A percentile compares a stretch with the other conserved stretches of the same genome.
phyloP scores from a whole-genome alignment of 148 eudicot species.

The Camellia lanceoleosa region DNA sequence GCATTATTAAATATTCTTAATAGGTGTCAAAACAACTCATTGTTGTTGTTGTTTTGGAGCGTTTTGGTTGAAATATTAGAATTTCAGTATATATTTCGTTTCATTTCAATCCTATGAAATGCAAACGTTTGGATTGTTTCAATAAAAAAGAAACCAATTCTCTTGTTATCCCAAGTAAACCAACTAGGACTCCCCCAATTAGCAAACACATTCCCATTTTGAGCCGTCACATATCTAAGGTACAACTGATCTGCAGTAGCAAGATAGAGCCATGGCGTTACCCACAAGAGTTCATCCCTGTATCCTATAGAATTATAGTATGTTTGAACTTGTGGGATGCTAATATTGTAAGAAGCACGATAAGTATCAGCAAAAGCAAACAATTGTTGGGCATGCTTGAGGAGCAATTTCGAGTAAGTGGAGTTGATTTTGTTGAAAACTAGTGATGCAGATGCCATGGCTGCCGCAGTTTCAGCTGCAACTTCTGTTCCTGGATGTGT shows the following conservation, averaged over 20 bases:
- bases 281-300: constrained; percentile 85
- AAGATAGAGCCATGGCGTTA: constrained; percentile 80
- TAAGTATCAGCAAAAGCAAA: constrained; percentile 61
- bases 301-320: constrained; percentile 71
- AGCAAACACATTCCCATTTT: constrained; percentile 54
- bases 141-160: too few relatives aligned
- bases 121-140: too few relatives aligned
- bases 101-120: too few relatives aligned
- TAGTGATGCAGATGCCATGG: constrained; percentile 85
- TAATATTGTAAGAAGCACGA: constrained; percentile 61
- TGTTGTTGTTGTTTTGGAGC: too few relatives aligned
- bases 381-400: constrained; percentile 58
- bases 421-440: constrained; percentile 53
- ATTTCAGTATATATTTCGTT: too few relatives aligned
- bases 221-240: constrained; percentile 41
- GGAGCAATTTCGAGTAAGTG: constrained; percentile 48
- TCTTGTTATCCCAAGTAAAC: constrained; percentile 85
- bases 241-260: constrained; percentile 65
- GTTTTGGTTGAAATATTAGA: too few relatives aligned
- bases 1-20: too few relatives aligned
- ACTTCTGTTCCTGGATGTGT: constrained; percentile 78
- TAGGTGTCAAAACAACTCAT: too few relatives aligned
- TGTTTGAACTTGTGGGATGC: constrained; percentile 55
- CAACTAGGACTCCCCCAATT: constrained; percentile 62
- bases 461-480: constrained; percentile 88